Base-by-base conservation (phyloP, 768 basidiomycete species). In the Hericium rajendrae region DNA sequence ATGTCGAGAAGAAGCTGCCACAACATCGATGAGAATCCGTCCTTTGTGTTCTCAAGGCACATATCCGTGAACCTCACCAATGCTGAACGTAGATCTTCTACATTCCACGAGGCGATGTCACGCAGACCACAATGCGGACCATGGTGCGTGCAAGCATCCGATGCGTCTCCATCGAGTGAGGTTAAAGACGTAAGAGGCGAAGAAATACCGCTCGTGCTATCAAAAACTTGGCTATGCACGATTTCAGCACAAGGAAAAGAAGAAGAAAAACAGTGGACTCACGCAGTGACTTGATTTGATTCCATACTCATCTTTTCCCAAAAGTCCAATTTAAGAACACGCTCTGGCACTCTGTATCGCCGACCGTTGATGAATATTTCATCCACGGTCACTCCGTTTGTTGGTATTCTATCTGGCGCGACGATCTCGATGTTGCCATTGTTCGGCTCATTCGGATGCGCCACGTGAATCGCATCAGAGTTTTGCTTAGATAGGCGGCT, bases 361-460 rank as follows among this genome's bases (percentile, higher is more conserved):
- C 91, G 85, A 37, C 89, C 89, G 64, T 91, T 91, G 64, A 92
- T 91, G 53, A 90, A 72, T 22, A 93, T 84, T 64, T 94, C 92
- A 62, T 94, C 91, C 15, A 86, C 81, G 38, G 78, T 68, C 48
- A 87, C 74, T 61, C 77, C 84, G 40, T 71, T 70, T 43, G 76
- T 67, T 13, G 76, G 72, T 41, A 76, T 66, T 39, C 75, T 74
- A 61, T 87, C 84, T 12, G 84, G 78, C 39, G 88, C 86, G 13
- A 90, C 80, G 60, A 98, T 76, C 62, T 93, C 87, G 63, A 98
- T 86, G 67, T 92, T 92, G 52, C 94, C 95, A 64, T 95, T 97
- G 71, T 98, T 97, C 65, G 76, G 81, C 61, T 86, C 82, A 41
- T 78, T 79, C 15, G 82, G 79, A 61, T 81, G 82, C n/a, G 79